Conservation (phyloP, 2,329 filamentous ascomycete genomes). For the Penicillium thymicola region DNA sequence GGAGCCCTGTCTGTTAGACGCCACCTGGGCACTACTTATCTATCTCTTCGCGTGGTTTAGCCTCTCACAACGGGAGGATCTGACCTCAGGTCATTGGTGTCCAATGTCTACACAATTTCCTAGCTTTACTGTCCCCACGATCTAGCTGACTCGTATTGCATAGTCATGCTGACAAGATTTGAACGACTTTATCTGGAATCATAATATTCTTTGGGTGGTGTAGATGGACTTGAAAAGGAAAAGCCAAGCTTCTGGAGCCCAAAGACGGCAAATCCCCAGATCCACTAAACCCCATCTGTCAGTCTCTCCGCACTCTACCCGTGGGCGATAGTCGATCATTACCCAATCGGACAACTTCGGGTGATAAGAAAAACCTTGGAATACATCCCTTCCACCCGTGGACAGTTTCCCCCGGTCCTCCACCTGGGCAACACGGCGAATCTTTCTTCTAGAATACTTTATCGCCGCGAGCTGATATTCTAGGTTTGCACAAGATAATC, state of each 20-base stretch:
- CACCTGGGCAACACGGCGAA: not conserved
- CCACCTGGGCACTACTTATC: conserved; percentile 5
- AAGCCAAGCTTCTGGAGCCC: conserved; percentile 13
- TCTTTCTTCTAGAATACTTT: not conserved
- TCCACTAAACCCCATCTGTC: conserved; percentile 15
- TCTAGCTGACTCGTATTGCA: not conserved
- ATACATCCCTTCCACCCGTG: not conserved
- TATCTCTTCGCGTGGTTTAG: conserved; percentile 16
- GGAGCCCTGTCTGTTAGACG: not conserved
- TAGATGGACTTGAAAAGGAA: not conserved
- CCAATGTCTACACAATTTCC: not conserved
- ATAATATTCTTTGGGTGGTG: not conserved
- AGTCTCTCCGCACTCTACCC: conserved; percentile 19
- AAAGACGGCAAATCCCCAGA: conserved; percentile 6
- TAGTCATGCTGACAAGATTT: not conserved
- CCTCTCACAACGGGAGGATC: conserved; percentile 16
- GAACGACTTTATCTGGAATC: not conserved
- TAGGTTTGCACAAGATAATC: not conserved
- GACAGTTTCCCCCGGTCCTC: not conserved
- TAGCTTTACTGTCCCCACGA: not conserved
- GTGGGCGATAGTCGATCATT: conserved; percentile 13
- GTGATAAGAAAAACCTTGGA: conserved; percentile 5
- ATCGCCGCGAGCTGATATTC: not conserved
- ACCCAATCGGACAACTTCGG: conserved; percentile 10
- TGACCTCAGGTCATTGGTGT: not conserved